phyloP scores from a whole-genome alignment of 257 asterid species.

The Jaltomata sinuosa region DNA sequence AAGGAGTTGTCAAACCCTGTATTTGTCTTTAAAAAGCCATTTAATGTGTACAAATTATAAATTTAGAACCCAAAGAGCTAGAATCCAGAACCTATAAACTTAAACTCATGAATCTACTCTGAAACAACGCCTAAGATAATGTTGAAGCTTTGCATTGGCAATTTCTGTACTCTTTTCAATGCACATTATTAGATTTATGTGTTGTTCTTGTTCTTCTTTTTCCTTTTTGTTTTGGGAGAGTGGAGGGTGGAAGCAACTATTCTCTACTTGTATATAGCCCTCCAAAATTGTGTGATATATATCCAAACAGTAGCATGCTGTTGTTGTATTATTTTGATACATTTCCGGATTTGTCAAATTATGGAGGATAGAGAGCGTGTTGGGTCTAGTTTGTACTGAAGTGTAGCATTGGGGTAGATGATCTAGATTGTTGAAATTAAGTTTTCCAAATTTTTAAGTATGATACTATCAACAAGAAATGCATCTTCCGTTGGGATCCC shows the following conservation, averaged over 20 bases:
- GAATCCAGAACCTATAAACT: not conserved
- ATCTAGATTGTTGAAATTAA: not conserved
- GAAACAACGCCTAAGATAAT: not conserved
- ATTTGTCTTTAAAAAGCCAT: not conserved
- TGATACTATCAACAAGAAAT: not conserved
- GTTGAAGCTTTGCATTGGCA: not conserved
- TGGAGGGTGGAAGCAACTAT: not conserved
- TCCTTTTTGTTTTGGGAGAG: not conserved
- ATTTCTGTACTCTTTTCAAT: not conserved
- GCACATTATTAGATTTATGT: not conserved
- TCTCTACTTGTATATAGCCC: not conserved
- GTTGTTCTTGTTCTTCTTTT: not conserved
- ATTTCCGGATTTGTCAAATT: not conserved
- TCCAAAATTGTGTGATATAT: not conserved
- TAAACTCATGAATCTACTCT: not conserved
- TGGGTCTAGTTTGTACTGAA: not conserved
- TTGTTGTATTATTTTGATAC: not conserved
- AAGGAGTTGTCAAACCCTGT: too few relatives aligned
- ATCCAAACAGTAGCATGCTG: not conserved
- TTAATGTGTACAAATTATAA: not conserved
- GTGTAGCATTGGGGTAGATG: not conserved
- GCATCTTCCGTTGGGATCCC: not conserved
- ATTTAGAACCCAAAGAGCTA: not conserved
- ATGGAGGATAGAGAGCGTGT: not conserved
- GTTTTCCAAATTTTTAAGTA: not conserved